Conservation (phyloP, 495 filamentous ascomycete species). For the Podospora conica region DNA sequence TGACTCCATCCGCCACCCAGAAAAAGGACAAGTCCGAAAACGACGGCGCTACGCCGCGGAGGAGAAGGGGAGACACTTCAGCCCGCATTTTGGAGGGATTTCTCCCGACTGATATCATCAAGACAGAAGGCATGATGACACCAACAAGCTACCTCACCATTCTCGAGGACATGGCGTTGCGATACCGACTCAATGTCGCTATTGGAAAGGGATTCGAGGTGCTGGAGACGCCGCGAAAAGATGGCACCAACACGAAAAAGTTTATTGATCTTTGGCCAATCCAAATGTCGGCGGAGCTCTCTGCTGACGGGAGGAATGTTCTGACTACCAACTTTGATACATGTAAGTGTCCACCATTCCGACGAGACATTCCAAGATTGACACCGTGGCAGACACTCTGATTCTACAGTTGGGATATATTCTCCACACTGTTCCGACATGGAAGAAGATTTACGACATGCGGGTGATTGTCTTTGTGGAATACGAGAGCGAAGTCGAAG, state of each 20-base stretch:
- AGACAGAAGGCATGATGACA: conserved; percentile 55
- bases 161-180: conserved; percentile 71
- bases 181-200: conserved; percentile 78
- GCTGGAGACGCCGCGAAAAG: conserved; percentile 59
- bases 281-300: conserved; percentile 72
- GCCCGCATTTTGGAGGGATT: conserved; percentile 41
- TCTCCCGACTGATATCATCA: conserved; percentile 56
- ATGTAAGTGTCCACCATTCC: conserved; percentile 36
- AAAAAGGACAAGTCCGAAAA: conserved; percentile 11
- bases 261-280: conserved; percentile 90
- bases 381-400: conserved; percentile 53
- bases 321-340: conserved; percentile 89
- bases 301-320: conserved; percentile 58
- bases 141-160: conserved; percentile 72
- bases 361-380: not conserved
- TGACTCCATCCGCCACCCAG: conserved; percentile 19
- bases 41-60: conserved; percentile 18
- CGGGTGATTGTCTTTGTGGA: conserved; percentile 84
- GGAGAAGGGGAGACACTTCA: conserved; percentile 39
- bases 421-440: conserved; percentile 72
- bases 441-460: conserved; percentile 69
- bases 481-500: conserved; percentile 77
- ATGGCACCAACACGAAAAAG: conserved; percentile 57
- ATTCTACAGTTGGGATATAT: conserved; percentile 85
- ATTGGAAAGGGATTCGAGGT: conserved; percentile 76